Evolutionary conservation across 768 basidiomycete species (phyloP), one percentile per base, ranked within the genome.

Genomic region (Auriscalpium orientale): DNA sequence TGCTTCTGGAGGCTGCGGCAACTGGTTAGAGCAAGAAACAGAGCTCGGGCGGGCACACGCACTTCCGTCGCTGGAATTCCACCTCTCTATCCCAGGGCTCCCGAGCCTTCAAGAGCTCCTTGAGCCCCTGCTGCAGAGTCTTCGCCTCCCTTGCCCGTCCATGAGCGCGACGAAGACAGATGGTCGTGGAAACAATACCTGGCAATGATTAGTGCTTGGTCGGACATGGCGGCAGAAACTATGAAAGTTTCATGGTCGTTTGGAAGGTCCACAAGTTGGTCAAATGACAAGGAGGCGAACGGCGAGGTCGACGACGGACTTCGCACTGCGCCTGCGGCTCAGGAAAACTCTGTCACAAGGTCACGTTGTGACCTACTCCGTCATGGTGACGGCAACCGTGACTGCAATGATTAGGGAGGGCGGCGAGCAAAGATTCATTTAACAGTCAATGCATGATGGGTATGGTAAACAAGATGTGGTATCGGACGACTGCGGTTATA

Each of bases 31-130:
- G 50, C 35, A 65, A 62, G 11, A 57, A 58, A 45, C 63, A 62
- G 21, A 13, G 22, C 1, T 5, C 20, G 35, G 47, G 22, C 16
- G 45, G 11, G 0, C 18, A 11, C 3, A 74, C 91, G 72, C 70
- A 92, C 94, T 84, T 86, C 73, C 90, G 89, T 64, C 94, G 79
- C 68, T 85, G 82, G 61, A 87, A 84, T 66, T 98, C 94, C 45
- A 93, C 83, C 57, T 94, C 89, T 67, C 78, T 87, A 58, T 89
- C 87, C 79, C 86, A 94, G 36, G 91, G 89, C 51, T 85, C 82
- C 57, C 79, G 83, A 40, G 77, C 78, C 66, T 85, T 87, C 56
- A 95, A 77, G 51, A 83, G 69, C 59, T 86, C 86, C 72, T 89
- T 91, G 55, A 95, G 71, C 38, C 76, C 79, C 65, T 87, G 83